phyloP scores from a whole-genome alignment of 768 basidiomycete species.

The Pisolithus microcarpus region DNA sequence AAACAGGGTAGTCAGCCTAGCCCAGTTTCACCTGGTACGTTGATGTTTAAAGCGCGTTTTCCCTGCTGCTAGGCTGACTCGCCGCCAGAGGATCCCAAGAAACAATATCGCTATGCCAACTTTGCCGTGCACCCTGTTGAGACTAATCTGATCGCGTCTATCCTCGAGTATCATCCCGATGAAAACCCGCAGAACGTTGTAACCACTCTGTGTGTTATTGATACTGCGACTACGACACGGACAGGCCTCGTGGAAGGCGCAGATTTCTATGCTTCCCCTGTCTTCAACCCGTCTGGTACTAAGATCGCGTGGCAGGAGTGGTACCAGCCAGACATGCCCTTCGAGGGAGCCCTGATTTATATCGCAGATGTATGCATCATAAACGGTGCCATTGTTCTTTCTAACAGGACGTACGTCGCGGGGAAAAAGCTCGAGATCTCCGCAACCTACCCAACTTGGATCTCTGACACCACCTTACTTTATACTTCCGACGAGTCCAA shows the following conservation, averaged over 20 bases:
- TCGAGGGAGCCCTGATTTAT: conserved; percentile 51
- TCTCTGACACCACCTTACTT: conserved; percentile 43
- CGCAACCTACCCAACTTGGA: conserved; percentile 28
- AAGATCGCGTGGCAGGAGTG: conserved; percentile 56
- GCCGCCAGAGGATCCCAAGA: neutral
- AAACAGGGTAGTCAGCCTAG: conserved; percentile 25
- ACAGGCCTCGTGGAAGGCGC: conserved; percentile 40
- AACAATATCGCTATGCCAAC: conserved; percentile 37
- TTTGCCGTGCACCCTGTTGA: conserved; percentile 49
- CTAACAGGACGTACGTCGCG: conserved; percentile 35
- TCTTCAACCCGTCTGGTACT: conserved; percentile 48
- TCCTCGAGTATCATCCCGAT: conserved; percentile 62
- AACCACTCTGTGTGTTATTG: conserved; percentile 52
- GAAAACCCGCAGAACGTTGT: conserved; percentile 29
- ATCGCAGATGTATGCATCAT: conserved; percentile 34
- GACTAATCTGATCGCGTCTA: conserved; percentile 43
- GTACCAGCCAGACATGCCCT: conserved; percentile 62
- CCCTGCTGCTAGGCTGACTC: too few relatives aligned
- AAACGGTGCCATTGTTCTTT: conserved; percentile 20
- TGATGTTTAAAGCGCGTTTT: too few relatives aligned
- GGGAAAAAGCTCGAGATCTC: conserved; percentile 37
- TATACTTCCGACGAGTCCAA: conserved; percentile 53
- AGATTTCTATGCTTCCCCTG: conserved; percentile 60
- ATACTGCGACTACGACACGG: conserved; percentile 35
- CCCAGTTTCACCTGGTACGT: conserved; percentile 52